Evolutionary conservation across 2,329 filamentous ascomycete species (phyloP), one percentile per base, ranked within the genome.

Genomic region (Diplodia mutila): DNA sequence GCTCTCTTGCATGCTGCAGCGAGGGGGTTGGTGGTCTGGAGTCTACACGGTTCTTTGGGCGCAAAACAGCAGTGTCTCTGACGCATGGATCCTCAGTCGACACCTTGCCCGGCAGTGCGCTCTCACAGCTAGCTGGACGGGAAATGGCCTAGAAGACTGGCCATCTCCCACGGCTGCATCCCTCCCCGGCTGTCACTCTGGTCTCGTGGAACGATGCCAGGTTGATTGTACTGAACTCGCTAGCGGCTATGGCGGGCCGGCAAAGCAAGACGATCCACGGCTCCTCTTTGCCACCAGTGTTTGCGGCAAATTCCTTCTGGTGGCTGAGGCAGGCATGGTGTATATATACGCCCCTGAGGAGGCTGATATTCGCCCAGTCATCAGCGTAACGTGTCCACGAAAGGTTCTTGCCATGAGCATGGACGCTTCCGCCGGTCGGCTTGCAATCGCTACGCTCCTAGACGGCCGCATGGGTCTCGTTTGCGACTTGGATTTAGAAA

Each of bases 391-490:
- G 16, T 90, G 88, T 71, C 87, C 86, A 14, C 79, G 82, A 18
- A 79, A 83, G 53, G 84, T 90, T 2, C 74, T 91, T 6, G 83
- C 84, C 3, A 85, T 87, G 71, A 86, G 86, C 69, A 89, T 91
- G 83, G 87, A 90, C 73, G 86, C 86, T 0, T 88, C 85, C 4
- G 83, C 81, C 2, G 79, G 84, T 9, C 81, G 83, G 52, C 82
- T 86, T 70, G 82, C 86, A 7, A 79, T 90, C 63, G 88, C 87
- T 18, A 83, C 86, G 34, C 78, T 91, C 9, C 79, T 90, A 55
- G 83, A 87, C 69, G 86, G 86, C 7, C 84, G 88, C 2, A 81
- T 86, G 73, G 88, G 87, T 4, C 82, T 90, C 73, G 82, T 90
- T 0, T 89, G 84, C 71, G 85, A 90, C 61, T 76, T 89, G n/a